Evolutionary conservation across 805 yeast species (phyloP).

Genomic region (Candida pseudofarinosa): DNA sequence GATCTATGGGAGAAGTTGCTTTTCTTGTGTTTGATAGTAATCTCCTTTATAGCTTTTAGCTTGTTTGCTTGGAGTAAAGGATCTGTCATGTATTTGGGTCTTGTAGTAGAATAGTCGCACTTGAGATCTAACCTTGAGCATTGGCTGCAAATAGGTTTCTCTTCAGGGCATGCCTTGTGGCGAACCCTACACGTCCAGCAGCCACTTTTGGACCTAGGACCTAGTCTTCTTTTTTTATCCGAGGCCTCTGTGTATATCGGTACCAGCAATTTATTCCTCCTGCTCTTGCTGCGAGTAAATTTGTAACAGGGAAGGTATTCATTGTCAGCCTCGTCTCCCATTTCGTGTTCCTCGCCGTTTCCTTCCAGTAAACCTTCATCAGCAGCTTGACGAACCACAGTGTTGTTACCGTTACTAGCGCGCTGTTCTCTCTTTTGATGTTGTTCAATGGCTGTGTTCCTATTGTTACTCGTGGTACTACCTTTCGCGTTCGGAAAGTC

Average conservation of each 20-base stretch:
- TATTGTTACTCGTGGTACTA: not conserved
- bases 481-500: not conserved
- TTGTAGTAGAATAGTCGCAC: constrained; percentile 50
- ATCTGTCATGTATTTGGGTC: constrained; percentile 55
- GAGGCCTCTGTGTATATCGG: constrained; percentile 1
- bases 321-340: constrained; percentile 3
- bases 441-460: not conserved
- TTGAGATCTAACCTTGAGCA: constrained; percentile 52
- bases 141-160: constrained; percentile 55
- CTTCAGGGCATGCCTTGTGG: constrained; percentile 69
- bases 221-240: constrained; percentile 15
- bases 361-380: not conserved
- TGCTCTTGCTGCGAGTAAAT: constrained; percentile 8
- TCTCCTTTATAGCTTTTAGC: constrained; percentile 46
- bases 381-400: not conserved
- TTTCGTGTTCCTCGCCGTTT: not conserved
- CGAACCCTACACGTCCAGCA: constrained; percentile 80
- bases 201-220: constrained; percentile 50
- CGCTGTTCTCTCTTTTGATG: not conserved
- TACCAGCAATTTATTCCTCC: not conserved
- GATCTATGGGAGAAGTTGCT: constrained; percentile 12
- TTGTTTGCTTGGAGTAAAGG: constrained; percentile 38
- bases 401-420: not conserved
- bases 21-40: constrained; percentile 29
- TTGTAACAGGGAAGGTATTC: constrained; percentile 7